Percentiles rank a stretch among this genome's conserved stretches.
Conservation (phyloP, 2,329 filamentous ascomycete species). For the Aspergillus luchuensis region DNA sequence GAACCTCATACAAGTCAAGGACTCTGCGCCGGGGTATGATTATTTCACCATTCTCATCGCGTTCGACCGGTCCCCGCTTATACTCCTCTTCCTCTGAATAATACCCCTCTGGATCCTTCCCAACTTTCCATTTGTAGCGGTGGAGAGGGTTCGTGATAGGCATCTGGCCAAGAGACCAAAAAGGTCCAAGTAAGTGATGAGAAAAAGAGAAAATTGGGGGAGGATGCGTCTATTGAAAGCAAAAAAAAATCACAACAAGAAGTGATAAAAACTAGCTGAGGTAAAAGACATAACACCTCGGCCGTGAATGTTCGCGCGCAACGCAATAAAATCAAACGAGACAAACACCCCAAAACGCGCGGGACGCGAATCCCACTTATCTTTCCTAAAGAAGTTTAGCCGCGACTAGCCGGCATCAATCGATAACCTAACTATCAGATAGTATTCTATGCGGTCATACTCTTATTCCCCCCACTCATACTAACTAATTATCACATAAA, state of each 20-base stretch:
- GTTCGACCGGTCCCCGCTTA: too few species aligned
- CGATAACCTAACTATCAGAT: too few species aligned
- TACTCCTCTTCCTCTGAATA: too few species aligned
- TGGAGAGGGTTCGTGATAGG: too few species aligned
- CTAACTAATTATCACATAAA: too few species aligned
- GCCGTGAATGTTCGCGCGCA: neutral
- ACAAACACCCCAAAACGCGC: neutral
- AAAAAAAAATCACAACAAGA: neutral
- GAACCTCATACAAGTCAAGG: conserved; percentile 71
- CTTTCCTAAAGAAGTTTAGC: conserved; percentile 31
- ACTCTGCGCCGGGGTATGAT: conserved; percentile 15
- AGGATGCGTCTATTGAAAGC: too few species aligned
- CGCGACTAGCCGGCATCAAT: too few species aligned
- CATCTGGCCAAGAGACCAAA: too few species aligned
- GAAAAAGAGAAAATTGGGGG: too few species aligned
- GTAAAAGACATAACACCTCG: neutral
- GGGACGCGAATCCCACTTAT: conserved; percentile 24
- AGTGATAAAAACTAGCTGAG: neutral
- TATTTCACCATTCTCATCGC: conserved; percentile 16
- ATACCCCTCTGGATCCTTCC: too few species aligned
- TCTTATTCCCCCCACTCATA: neutral
- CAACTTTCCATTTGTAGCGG: too few species aligned
- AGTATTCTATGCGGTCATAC: neutral
- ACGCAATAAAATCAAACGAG: neutral
- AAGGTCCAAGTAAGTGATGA: too few species aligned